These are phyloP conservation scores for Xylaria telfairii DNA, from an alignment of 495 filamentous ascomycete genomes.

Conservation along the genomic window DNA sequence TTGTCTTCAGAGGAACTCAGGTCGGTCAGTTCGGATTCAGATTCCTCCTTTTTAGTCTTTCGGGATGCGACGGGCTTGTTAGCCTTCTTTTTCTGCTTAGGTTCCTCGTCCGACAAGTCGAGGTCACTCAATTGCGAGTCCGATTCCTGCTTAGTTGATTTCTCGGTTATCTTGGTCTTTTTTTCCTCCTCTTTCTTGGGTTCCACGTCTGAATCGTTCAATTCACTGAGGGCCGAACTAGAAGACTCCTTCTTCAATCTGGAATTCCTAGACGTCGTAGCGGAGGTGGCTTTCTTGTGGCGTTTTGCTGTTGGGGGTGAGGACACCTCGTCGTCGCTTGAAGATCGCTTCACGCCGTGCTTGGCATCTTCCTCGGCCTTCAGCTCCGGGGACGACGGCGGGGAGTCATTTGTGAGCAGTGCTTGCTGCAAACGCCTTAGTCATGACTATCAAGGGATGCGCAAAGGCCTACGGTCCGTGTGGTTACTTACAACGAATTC, in stretches of 20 bases:
- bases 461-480: constrained; percentile 33
- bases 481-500: constrained; percentile 67
- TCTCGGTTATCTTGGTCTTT: constrained; percentile 28
- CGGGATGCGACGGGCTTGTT: constrained; percentile 25
- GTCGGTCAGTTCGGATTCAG: constrained; percentile 39
- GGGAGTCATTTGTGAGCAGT: constrained; percentile 28
- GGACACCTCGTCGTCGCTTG: constrained; percentile 37
- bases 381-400: constrained; percentile 20
- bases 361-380: constrained; percentile 33
- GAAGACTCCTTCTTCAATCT: constrained; percentile 42
- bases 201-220: constrained; percentile 38
- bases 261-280: constrained; percentile 26
- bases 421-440: constrained; percentile 32
- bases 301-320: constrained; percentile 37
- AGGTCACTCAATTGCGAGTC: constrained; percentile 41
- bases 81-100: constrained; percentile 27
- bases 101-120: constrained; percentile 32
- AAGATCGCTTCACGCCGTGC: constrained; percentile 41
- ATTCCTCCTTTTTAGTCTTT: constrained; percentile 40
- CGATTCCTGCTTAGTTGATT: constrained; percentile 31
- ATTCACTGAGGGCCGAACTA: constrained; percentile 35
- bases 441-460: not conserved
- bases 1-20: constrained; percentile 39
- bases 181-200: constrained; percentile 35
- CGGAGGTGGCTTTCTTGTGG: constrained; percentile 38